Base-by-base conservation (phyloP, 2,329 filamentous ascomycete species). In the Colletotrichum theobromicola region DNA sequence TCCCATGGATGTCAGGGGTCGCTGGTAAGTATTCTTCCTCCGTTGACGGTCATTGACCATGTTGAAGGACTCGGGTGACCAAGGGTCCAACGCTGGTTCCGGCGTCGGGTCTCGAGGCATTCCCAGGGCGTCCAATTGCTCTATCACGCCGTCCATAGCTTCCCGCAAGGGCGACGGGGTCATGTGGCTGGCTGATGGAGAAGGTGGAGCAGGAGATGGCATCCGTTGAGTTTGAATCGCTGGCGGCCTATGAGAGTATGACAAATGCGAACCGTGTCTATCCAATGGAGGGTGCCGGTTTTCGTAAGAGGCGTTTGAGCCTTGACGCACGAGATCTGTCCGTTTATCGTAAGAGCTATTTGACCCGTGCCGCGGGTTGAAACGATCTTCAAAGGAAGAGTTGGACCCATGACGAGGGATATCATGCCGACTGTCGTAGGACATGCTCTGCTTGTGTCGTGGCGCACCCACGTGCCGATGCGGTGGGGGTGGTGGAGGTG, bases 141-240 rank as follows among this genome's bases (percentile, higher is more conserved):
- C 95, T 92, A 98, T 98, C 5, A 99, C 96, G 83, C 97, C 96
- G 81, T 98, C 96, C 95, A 99, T 99, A 2, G 97, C 97, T 82
- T 96, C 95, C 74, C 97, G 90, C 4, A 99, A 86, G 1, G 97
- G 97, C 4, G 97, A 98, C 2, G 97, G 97, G 0, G 97, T 99
- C 82, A 94, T 87, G 2, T 92, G 92, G 58, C 89, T 90, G 50
- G 87, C 86, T 60, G 88, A 91, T 3, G 94, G 92, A 7, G 95
- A 95, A 5, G 91, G 91, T 4, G 93, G 93, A 42, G 87, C 88
- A 1, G 93, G 93, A 2, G 94, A 94, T 8, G 88, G 87, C 76
- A 83, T 88, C 75, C 90, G 85, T 2, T 91, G 90, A 2, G 89
- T 92, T 68, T 89, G 85, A 70, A 90, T 88, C 10, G 77, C 46